Base-by-base conservation (phyloP, 2,329 filamentous ascomycete species). In the Calonectria hongkongensis region DNA sequence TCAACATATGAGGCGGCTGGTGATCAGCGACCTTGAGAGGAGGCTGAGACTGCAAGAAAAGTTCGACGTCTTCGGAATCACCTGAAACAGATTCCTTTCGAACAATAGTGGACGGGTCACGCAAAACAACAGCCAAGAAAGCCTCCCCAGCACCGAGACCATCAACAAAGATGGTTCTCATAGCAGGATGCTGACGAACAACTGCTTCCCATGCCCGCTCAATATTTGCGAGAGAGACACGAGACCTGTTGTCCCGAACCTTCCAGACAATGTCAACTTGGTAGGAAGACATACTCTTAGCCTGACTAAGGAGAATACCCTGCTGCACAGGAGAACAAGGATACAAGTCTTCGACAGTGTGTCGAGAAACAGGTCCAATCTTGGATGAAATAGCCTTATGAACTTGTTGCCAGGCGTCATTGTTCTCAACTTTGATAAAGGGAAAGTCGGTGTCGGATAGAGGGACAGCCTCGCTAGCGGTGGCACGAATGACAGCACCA, bases 81-180 rank as follows among this genome's bases (percentile, higher is more conserved):
- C 39, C 54, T 4, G 54, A 60, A 27, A 60, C 21, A 9, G 33
- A 25, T 36, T 41, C 54, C 54, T 60, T 60, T 8, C n/a, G 39
- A 3, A 60, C 2, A 2, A 60, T 60, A 12, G 33, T 60, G 8
- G 54, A 41, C 4, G 54, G 54, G 4, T 60, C 54, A 18, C 54
- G 54, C 21, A 60, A 39, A 5, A 60, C 54, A 28, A 60, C 54
- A 41, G 54, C 54, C 2, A 60, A 36, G 54, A 60, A 60, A 4
- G 54, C 54, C 21, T 60, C 62, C 25, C 54, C 36, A 15, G 60
- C 68, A 1, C 64, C 68, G 3, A 66, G 39, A 16, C 67, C 67
- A 15, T 70, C 68, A 13, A 70, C 62, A 60, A 70, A 70, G 12
- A 70, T 54, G n/a, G 68, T 70, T 28, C 68, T 70, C 68, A 70